Conservation (phyloP, 2,329 filamentous ascomycete species). For the Stagonosporopsis rhizophila region DNA sequence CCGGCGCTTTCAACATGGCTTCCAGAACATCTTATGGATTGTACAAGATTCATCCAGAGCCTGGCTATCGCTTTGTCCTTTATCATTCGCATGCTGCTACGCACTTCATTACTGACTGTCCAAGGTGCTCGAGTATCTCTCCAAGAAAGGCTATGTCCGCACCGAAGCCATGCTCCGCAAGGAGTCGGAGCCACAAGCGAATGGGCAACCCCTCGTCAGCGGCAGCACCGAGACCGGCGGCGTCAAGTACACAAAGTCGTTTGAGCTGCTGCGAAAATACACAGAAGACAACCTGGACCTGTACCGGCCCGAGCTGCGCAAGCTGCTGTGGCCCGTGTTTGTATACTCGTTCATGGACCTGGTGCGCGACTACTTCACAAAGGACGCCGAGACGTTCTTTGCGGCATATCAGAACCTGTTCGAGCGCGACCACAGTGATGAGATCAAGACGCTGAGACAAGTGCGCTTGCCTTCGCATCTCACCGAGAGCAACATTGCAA, state of each 20-base stretch:
- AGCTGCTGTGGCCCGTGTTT: constrained; percentile 91
- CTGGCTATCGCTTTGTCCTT: neutral
- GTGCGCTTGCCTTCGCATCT: constrained; percentile 81
- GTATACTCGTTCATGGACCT: constrained; percentile 91
- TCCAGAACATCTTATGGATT: neutral
- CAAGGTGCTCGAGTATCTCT: constrained; percentile 89
- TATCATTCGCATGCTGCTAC: neutral
- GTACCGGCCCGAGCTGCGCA: constrained; percentile 88
- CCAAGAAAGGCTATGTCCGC: constrained; percentile 91
- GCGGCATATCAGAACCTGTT: constrained; percentile 73
- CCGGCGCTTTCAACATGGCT: neutral
- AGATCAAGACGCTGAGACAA: constrained; percentile 76
- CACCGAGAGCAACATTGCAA: constrained; percentile 76
- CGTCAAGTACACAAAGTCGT: constrained; percentile 79
- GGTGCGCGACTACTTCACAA: constrained; percentile 72
- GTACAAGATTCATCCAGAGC: neutral
- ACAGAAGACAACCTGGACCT: constrained; percentile 91
- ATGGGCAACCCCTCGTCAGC: constrained; percentile 75
- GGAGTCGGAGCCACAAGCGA: constrained; percentile 85
- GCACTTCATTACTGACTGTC: constrained; percentile 13
- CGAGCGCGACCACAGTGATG: constrained; percentile 78
- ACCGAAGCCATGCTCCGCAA: constrained; percentile 92
- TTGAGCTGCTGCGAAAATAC: constrained; percentile 76
- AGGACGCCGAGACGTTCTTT: constrained; percentile 78
- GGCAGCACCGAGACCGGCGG: constrained; percentile 72